phyloP scores from a whole-genome alignment of 2,329 filamentous ascomycete genomes.

The Penicillium italicum region DNA sequence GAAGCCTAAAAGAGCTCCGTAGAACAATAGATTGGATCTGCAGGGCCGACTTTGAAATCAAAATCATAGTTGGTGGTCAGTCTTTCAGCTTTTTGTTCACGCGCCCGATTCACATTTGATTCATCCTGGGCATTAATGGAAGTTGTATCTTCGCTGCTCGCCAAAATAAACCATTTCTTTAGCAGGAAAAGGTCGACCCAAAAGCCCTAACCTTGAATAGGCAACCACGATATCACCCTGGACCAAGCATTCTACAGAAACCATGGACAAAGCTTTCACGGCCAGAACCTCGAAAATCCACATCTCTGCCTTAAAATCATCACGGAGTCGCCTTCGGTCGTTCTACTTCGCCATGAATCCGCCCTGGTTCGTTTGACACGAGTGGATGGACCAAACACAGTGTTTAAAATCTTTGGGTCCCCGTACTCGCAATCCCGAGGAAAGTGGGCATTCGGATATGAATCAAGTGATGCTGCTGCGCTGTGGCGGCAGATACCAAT shows the following conservation, averaged over 20 bases:
- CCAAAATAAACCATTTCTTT: neutral
- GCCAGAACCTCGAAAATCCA: constrained; percentile 44
- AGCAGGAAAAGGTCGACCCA: neutral
- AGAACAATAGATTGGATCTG: constrained; percentile 53
- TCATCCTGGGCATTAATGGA: neutral
- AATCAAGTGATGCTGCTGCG: constrained; percentile 36
- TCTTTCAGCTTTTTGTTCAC: constrained; percentile 2
- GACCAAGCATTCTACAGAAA: constrained; percentile 48
- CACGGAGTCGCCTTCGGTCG: constrained; percentile 40
- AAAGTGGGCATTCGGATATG: constrained; percentile 57
- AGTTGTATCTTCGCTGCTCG: neutral
- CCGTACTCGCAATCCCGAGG: constrained; percentile 49
- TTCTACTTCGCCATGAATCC: constrained; percentile 52
- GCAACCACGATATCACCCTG: constrained; percentile 58
- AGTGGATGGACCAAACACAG: constrained; percentile 46
- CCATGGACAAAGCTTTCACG: constrained; percentile 44
- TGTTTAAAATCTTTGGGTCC: constrained; percentile 57
- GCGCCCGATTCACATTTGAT: neutral
- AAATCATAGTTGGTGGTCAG: constrained; percentile 55
- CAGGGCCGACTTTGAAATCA: constrained; percentile 51
- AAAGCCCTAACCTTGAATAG: constrained; percentile 31
- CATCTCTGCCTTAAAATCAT: constrained; percentile 46
- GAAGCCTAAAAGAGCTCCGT: constrained; percentile 50
- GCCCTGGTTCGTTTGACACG: constrained; percentile 44
- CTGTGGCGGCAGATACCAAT: constrained; percentile 52